phyloP scores from a whole-genome alignment of 768 basidiomycete species.

The Butyriboletus loyo region DNA sequence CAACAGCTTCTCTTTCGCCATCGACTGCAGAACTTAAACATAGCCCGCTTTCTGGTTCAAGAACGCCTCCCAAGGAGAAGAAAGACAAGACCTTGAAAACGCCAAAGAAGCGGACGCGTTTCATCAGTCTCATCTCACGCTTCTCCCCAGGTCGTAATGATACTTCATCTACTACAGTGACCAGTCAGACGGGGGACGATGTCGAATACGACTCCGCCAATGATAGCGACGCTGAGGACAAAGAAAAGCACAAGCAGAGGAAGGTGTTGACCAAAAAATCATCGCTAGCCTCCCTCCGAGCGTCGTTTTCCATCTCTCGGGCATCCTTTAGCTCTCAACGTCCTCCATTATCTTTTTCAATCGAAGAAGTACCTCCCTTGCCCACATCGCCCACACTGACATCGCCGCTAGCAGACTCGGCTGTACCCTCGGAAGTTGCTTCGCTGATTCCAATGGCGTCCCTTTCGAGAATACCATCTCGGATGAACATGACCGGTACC shows the following conservation, averaged over 20 bases:
- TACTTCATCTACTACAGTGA: conserved; percentile 1
- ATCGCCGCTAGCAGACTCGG: neutral
- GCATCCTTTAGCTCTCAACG: conserved; percentile 29
- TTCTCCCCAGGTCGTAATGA: conserved; percentile 31
- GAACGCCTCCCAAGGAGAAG: conserved; percentile 13
- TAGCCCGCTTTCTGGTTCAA: conserved; percentile 3
- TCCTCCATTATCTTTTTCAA: conserved; percentile 13
- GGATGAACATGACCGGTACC: conserved; percentile 5
- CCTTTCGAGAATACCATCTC: conserved; percentile 24
- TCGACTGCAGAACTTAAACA: conserved; percentile 15
- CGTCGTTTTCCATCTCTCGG: conserved; percentile 30
- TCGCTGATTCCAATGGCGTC: conserved; percentile 2
- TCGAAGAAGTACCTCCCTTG: conserved; percentile 27
- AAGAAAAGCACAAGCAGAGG: conserved; percentile 7
- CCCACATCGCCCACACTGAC: conserved; percentile 24
- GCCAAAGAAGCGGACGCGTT: conserved; percentile 31
- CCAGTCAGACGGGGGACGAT: conserved; percentile 1
- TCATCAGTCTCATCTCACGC: conserved; percentile 32
- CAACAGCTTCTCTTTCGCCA: conserved; percentile 27
- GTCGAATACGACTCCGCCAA: conserved; percentile 21
- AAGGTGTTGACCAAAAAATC: conserved; percentile 30
- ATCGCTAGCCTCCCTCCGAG: conserved; percentile 29
- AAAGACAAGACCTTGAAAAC: conserved; percentile 24
- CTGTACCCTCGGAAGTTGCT: neutral
- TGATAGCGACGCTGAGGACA: conserved; percentile 24